A percentile compares a stretch with the other conserved stretches of the same genome.
phyloP scores from a whole-genome alignment of 129 eudicot genomes.

The Oenanthe sinensis region DNA sequence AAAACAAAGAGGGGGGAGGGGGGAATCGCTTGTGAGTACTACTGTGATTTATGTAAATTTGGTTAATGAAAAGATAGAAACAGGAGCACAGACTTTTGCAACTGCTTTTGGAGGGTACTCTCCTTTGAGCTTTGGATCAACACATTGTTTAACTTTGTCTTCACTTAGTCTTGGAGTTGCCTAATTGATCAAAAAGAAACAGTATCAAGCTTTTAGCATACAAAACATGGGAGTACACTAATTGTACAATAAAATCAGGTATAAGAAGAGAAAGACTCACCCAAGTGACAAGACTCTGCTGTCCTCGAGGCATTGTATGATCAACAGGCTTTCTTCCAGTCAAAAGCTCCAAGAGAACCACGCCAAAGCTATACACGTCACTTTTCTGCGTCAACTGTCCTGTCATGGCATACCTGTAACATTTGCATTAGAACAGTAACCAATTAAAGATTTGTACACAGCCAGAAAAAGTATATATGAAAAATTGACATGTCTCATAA shows the following conservation, averaged over 20 bases:
- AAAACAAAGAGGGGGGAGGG: constrained; percentile 5
- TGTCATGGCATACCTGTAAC: constrained; percentile 80
- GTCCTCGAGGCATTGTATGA: constrained; percentile 95
- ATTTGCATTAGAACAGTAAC: background rate
- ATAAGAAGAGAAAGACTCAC: constrained; percentile 28
- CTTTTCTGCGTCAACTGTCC: constrained; percentile 92
- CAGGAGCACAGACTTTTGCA: constrained; percentile 62
- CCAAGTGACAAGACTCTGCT: constrained; percentile 94
- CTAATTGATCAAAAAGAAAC: constrained; percentile 23
- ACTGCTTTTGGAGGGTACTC: constrained; percentile 82
- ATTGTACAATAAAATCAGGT: background rate
- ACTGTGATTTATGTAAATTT: background rate
- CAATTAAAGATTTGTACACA: background rate
- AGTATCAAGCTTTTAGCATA: background rate
- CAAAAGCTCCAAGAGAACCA: constrained; percentile 78
- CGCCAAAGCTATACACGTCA: constrained; percentile 89
- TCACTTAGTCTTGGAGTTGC: constrained; percentile 96
- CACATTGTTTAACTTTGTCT: constrained; percentile 90
- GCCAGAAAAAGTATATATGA: background rate
- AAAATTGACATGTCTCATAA: background rate
- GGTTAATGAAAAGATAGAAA: background rate
- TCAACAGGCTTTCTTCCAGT: constrained; percentile 96
- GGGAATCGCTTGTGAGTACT: background rate
- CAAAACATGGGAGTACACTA: background rate
- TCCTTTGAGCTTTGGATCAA: constrained; percentile 77